Percentiles rank a stretch among this genome's conserved stretches.
Conservation (phyloP, 2,329 filamentous ascomycete species). For the Neonectria punicea region DNA sequence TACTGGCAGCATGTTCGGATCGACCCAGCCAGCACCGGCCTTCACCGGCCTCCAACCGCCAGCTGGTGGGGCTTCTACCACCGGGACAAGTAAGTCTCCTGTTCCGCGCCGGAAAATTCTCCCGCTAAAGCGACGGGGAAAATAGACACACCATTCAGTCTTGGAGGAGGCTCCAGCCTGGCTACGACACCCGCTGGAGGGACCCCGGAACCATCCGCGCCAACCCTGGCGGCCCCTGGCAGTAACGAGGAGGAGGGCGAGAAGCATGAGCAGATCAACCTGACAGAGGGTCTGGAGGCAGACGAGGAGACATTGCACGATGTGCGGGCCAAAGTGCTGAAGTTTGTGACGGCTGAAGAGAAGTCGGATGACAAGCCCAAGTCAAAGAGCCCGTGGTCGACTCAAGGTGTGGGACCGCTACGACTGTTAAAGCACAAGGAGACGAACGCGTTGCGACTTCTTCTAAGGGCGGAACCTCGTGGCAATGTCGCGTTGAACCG, state of each 20-base stretch:
- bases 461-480: slow-evolving; percentile 79
- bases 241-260: slow-evolving; percentile 64
- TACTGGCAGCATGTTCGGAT: slow-evolving; percentile 47
- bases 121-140: slow-evolving; percentile 58
- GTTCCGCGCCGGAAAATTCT: slow-evolving; percentile 55
- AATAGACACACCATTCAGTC: slow-evolving; percentile 65
- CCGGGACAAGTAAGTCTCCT: slow-evolving; percentile 59
- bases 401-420: slow-evolving; percentile 76
- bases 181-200: slow-evolving; percentile 68
- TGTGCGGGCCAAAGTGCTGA: slow-evolving; percentile 75
- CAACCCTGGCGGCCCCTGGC: slow-evolving; percentile 54
- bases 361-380: slow-evolving; percentile 58
- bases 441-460: slow-evolving; percentile 72
- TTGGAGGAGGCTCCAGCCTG: slow-evolving; percentile 69
- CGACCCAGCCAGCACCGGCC: slow-evolving; percentile 47
- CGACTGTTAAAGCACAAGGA: slow-evolving; percentile 79
- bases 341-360: slow-evolving; percentile 63
- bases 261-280: slow-evolving; percentile 75
- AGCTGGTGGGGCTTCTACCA: slow-evolving; percentile 56
- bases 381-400: slow-evolving; percentile 71
- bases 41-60: slow-evolving; percentile 55
- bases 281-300: slow-evolving; percentile 75
- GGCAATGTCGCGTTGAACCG: slow-evolving; percentile 81
- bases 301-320: slow-evolving; percentile 78
- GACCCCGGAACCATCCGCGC: slow-evolving; percentile 66